Percentiles rank a stretch among this genome's conserved stretches.
Conservation (phyloP, 768 basidiomycete species). For the Rubroboletus satanas region DNA sequence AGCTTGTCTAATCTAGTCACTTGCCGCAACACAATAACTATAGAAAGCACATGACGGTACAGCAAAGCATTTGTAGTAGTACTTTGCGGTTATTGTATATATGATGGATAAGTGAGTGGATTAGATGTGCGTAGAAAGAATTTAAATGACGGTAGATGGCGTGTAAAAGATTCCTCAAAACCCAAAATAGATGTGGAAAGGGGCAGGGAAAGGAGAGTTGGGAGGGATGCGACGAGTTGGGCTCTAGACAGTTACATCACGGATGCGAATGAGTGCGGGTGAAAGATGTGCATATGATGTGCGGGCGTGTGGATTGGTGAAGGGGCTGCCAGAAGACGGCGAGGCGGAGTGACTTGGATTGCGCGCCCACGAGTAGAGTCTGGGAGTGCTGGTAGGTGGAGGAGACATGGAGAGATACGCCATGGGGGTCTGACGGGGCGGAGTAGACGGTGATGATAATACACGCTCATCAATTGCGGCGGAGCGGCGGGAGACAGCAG, state of each 20-base stretch:
- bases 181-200: conserved; percentile 11
- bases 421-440: conserved; percentile 26
- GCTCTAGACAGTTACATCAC: conserved; percentile 33
- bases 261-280: conserved; percentile 43
- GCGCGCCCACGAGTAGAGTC: conserved; percentile 53
- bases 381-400: conserved; percentile 52
- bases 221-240: background rate
- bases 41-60: conserved; percentile 33
- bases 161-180: conserved; percentile 8
- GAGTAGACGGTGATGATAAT: conserved; percentile 29
- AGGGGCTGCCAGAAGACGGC: conserved; percentile 39
- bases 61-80: conserved; percentile 26
- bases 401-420: conserved; percentile 44
- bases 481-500: conserved; percentile 21
- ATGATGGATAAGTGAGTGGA: conserved; percentile 35
- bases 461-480: conserved; percentile 18
- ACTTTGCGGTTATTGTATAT: conserved; percentile 30
- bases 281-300: conserved; percentile 56
- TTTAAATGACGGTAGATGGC: conserved; percentile 24
- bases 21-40: conserved; percentile 30
- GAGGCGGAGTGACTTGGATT: conserved; percentile 35
- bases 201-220: conserved; percentile 11
- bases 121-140: conserved; percentile 27
- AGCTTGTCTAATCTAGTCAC: conserved; percentile 31
- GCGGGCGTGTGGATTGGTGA: conserved; percentile 57